phyloP scores from a whole-genome alignment of 441 rosid genomes.

The Daphne laureola region DNA sequence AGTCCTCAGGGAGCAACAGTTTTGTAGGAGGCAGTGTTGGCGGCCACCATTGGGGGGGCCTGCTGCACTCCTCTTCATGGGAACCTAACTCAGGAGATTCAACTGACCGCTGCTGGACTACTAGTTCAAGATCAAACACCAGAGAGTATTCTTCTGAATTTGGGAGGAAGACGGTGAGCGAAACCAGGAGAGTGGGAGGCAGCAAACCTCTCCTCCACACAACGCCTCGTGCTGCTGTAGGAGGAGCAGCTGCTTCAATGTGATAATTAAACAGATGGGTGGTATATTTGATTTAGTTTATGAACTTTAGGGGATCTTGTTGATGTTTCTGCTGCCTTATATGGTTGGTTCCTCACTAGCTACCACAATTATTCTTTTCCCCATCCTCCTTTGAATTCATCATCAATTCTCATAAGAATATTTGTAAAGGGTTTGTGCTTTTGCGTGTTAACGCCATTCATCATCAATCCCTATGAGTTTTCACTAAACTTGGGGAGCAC shows the following conservation, averaged over 20 bases:
- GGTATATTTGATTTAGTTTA: no score
- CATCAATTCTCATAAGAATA: neutral
- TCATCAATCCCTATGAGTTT: no score
- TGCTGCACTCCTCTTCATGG: slow-evolving; percentile 45
- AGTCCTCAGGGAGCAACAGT: slow-evolving; percentile 82
- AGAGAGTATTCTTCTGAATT: slow-evolving; percentile 20
- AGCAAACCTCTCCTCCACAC: slow-evolving; percentile 22
- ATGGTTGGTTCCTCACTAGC: slow-evolving; percentile 27
- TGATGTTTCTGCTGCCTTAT: slow-evolving; percentile 12
- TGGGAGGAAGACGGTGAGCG: slow-evolving; percentile 24
- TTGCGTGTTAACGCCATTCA: no score
- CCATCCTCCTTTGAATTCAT: neutral
- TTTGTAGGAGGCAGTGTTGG: slow-evolving; percentile 37
- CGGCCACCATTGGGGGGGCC: slow-evolving; percentile 33
- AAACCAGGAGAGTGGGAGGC: slow-evolving; percentile 21
- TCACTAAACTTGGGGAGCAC: no score
- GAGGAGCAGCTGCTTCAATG: slow-evolving; percentile 31
- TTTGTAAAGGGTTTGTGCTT: no score
- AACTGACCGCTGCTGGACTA: slow-evolving; percentile 59
- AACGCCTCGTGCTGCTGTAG: slow-evolving; percentile 27
- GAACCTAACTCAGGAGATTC: slow-evolving; percentile 81
- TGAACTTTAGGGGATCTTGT: slow-evolving; percentile 1
- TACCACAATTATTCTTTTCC: slow-evolving; percentile 8
- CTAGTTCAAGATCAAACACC: slow-evolving; percentile 37
- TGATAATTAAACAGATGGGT: slow-evolving; percentile 1